Evolutionary conservation across 2,329 filamentous ascomycete species (phyloP).

Genomic region (Macroventuria anomochaeta): DNA sequence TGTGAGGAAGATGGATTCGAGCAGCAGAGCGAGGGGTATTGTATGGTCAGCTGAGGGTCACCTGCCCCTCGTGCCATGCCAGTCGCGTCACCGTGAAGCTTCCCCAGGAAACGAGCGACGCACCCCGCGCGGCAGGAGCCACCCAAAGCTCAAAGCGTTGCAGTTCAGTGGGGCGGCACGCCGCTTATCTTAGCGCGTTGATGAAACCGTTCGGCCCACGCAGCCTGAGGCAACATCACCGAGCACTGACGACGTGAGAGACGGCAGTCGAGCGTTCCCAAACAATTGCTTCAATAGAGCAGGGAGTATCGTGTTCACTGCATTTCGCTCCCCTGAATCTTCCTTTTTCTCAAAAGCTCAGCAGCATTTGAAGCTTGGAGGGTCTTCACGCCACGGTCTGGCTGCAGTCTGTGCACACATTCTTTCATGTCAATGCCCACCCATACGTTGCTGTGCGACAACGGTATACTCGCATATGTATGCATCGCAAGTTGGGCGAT

Average conservation of each 20-base stretch:
- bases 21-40: slow-evolving; percentile 17
- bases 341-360: background rate
- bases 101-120: slow-evolving; percentile 32
- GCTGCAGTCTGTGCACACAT: background rate
- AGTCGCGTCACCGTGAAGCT: slow-evolving; percentile 29
- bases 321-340: too few relatives aligned
- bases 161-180: slow-evolving; percentile 28
- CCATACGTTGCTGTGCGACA: background rate
- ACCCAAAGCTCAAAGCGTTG: slow-evolving; percentile 18
- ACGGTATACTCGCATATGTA: background rate
- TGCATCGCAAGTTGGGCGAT: background rate
- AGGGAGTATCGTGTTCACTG: too few relatives aligned
- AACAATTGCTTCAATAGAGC: background rate
- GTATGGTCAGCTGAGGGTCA: slow-evolving; percentile 33
- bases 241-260: background rate
- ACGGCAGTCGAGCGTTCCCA: background rate
- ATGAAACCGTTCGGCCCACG: slow-evolving; percentile 12
- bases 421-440: background rate
- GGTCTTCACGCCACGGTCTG: background rate
- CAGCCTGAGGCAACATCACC: slow-evolving; percentile 23
- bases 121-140: slow-evolving; percentile 33
- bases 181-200: slow-evolving; percentile 19
- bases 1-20: slow-evolving; percentile 22
- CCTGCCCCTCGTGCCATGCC: slow-evolving; percentile 30
- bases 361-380: background rate